phyloP scores from a whole-genome alignment of 495 filamentous ascomycete species.

The Lindgomyces ingoldianus region DNA sequence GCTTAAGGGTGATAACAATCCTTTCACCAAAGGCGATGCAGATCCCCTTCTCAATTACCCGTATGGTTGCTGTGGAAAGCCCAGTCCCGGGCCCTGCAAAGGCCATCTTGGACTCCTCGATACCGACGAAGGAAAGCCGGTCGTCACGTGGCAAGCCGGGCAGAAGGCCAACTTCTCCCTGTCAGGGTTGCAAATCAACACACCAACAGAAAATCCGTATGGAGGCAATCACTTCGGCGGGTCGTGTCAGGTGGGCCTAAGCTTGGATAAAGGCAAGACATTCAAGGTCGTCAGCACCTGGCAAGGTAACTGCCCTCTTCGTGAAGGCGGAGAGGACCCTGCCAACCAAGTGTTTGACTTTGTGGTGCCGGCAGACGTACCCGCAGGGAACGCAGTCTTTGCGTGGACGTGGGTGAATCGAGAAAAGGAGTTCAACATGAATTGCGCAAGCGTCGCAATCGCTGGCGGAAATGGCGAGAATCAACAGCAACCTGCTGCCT shows the following conservation, averaged over 20 bases:
- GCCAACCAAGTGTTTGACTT: constrained; percentile 43
- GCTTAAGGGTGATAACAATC: constrained; percentile 44
- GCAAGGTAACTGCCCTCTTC: constrained; percentile 46
- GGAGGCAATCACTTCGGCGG: constrained; percentile 46
- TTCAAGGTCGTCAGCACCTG: constrained; percentile 44
- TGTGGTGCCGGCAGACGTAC: constrained; percentile 42
- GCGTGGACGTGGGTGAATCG: constrained; percentile 48
- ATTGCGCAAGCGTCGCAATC: constrained; percentile 41
- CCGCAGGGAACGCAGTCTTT: constrained; percentile 41
- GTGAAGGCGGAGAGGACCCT: constrained; percentile 35
- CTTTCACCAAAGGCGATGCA: constrained; percentile 31
- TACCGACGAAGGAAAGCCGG: constrained; percentile 39
- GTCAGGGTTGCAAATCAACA: constrained; percentile 5
- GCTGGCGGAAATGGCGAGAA: constrained; percentile 5
- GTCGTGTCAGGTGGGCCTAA: constrained; percentile 45
- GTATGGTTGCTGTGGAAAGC: constrained; percentile 43
- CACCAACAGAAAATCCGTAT: background rate
- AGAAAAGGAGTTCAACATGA: constrained; percentile 45
- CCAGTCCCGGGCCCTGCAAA: constrained; percentile 34
- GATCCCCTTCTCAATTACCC: constrained; percentile 43
- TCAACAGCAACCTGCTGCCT: background rate
- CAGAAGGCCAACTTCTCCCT: constrained; percentile 38
- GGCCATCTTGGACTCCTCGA: constrained; percentile 44
- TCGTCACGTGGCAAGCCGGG: constrained; percentile 43
- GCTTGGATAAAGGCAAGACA: constrained; percentile 39